Percentiles rank a stretch among this genome's conserved stretches.
phyloP scores from a whole-genome alignment of 2,329 filamentous ascomycete species.

The Fusarium lateritium region DNA sequence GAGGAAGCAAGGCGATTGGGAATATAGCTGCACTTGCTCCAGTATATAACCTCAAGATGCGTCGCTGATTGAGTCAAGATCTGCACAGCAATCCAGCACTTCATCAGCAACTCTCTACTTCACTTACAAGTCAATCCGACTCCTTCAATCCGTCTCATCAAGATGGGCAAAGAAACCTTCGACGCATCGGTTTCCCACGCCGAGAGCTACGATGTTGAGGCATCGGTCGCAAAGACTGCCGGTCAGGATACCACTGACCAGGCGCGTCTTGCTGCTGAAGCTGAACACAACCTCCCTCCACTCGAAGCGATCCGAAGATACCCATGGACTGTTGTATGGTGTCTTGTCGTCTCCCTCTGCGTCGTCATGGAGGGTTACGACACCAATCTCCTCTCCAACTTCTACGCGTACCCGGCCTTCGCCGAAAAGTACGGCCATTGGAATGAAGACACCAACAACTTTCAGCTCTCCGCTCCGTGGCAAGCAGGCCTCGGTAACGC shows the following conservation, averaged over 20 bases:
- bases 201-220: constrained; percentile 24
- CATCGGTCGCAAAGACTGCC: constrained; percentile 1
- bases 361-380: constrained; percentile 63
- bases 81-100: constrained; percentile 2
- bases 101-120: background rate
- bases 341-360: constrained; percentile 54
- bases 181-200: constrained; percentile 24
- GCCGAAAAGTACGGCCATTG: constrained; percentile 51
- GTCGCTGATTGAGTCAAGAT: constrained; percentile 9
- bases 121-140: background rate
- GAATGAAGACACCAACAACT: constrained; percentile 44
- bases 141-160: background rate
- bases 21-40: constrained; percentile 9
- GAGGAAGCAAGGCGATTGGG: constrained; percentile 18
- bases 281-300: constrained; percentile 49
- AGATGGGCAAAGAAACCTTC: constrained; percentile 24
- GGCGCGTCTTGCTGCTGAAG: constrained; percentile 31
- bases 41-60: constrained; percentile 33
- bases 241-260: constrained; percentile 28
- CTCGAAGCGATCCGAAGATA: constrained; percentile 50
- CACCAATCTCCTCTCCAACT: constrained; percentile 54
- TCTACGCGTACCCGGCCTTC: constrained; percentile 55
- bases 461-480: constrained; percentile 64
- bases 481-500: constrained; percentile 64
- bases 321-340: constrained; percentile 57